phyloP scores from a whole-genome alignment of 306 rosid genomes.

The Castanea mollissima region DNA sequence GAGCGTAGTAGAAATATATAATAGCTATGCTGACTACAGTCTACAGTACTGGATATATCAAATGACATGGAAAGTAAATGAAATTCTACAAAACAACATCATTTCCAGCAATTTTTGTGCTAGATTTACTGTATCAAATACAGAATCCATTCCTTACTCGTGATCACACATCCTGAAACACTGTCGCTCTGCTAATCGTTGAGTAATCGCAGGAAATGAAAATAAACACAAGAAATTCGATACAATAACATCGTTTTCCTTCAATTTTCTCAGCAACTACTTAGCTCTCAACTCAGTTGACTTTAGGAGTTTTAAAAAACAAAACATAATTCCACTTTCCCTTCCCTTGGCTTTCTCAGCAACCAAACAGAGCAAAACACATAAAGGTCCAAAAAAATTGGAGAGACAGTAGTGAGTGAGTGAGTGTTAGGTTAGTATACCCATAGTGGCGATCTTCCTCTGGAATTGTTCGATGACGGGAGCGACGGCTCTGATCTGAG shows the following conservation, averaged over 20 bases:
- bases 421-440: conserved; percentile 13
- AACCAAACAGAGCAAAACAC: not conserved
- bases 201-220: not conserved
- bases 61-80: not conserved
- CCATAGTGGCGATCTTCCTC: conserved; percentile 61
- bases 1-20: not conserved
- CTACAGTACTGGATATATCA: not conserved
- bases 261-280: not conserved
- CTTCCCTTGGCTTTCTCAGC: not conserved
- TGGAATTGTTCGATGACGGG: conserved; percentile 50
- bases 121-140: not conserved
- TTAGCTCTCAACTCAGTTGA: not conserved
- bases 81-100: not conserved
- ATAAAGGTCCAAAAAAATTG: not conserved
- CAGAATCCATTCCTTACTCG: not conserved
- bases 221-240: too few relatives aligned
- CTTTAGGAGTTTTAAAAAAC: not conserved
- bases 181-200: not conserved
- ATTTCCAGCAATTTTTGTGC: not conserved
- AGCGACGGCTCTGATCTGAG: conserved; percentile 60
- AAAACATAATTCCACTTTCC: not conserved
- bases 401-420: not conserved
- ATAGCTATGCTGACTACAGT: not conserved
- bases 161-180: not conserved
- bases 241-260: too few relatives aligned